Conservation (phyloP, 208 protist genomes). For the Phytomonas francai region DNA sequence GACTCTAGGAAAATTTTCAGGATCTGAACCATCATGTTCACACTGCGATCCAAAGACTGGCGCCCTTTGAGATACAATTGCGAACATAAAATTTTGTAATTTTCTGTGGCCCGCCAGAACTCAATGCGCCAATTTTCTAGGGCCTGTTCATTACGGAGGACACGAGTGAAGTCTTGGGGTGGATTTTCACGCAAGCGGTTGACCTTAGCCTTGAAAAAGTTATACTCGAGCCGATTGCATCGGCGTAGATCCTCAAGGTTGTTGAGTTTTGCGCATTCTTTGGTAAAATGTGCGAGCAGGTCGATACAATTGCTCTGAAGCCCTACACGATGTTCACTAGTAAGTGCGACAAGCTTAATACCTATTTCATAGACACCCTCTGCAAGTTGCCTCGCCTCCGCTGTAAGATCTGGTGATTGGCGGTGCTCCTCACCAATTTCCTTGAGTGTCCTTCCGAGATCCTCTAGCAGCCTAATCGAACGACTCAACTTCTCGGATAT, state of each 20-base stretch:
- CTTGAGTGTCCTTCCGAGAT: conserved; percentile 49
- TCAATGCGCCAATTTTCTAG: conserved; percentile 71
- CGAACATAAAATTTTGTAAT: conserved; percentile 46
- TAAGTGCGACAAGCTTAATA: conserved; percentile 33
- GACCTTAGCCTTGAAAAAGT: conserved; percentile 77
- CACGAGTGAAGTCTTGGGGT: conserved; percentile 44
- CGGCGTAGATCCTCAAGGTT: conserved; percentile 46
- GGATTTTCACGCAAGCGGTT: conserved; percentile 33
- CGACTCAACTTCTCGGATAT: conserved; percentile 53
- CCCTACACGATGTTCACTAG: conserved; percentile 46
- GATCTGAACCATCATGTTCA: conserved; percentile 45
- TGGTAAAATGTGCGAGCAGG: conserved; percentile 37
- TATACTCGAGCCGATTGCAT: conserved; percentile 60
- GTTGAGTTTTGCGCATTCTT: conserved; percentile 33
- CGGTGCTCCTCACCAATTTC: conserved; percentile 71
- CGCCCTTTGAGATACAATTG: conserved; percentile 54
- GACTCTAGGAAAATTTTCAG: conserved; percentile 45
- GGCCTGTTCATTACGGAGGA: conserved; percentile 70
- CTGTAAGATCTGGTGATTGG: conserved; percentile 41
- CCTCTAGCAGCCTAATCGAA: conserved; percentile 53
- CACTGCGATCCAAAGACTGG: conserved; percentile 46
- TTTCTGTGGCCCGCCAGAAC: conserved; percentile 61
- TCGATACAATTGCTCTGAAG: conserved; percentile 58
- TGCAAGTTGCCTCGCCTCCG: conserved; percentile 42
- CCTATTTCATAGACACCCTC: conserved; percentile 45